These are phyloP conservation scores for Penicillium paneum DNA, from an alignment of 2,329 filamentous ascomycete species.

Conservation along the genomic window DNA sequence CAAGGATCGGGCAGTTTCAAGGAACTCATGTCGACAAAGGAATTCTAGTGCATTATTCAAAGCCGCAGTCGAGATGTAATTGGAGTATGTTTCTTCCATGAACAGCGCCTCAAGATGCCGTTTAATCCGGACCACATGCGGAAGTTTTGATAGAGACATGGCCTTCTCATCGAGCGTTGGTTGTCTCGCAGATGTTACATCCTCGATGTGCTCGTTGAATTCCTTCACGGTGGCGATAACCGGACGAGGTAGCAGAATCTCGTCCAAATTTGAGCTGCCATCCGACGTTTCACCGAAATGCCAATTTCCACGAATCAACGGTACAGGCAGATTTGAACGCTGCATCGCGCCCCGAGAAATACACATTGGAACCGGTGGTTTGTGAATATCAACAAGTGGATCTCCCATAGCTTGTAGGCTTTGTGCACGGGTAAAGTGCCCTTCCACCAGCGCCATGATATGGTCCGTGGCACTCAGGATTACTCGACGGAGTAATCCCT, in stretches of 20 bases:
- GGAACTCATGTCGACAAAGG: constrained; percentile 34
- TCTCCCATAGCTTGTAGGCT: constrained; percentile 26
- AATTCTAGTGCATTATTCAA: constrained; percentile 41
- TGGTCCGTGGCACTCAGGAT: constrained; percentile 35
- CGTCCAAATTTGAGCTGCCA: constrained; percentile 6
- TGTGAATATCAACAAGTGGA: constrained; percentile 30
- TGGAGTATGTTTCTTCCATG: constrained; percentile 25
- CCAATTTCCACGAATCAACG: constrained; percentile 35
- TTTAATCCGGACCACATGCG: constrained; percentile 18
- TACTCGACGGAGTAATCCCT: constrained; percentile 33
- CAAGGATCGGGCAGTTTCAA: constrained; percentile 32
- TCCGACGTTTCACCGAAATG: constrained; percentile 8
- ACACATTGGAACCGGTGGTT: constrained; percentile 30
- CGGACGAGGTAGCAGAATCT: constrained; percentile 18
- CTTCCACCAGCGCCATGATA: constrained; percentile 32
- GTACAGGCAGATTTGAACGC: constrained; percentile 22
- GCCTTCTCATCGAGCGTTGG: constrained; percentile 9
- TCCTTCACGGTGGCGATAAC: constrained; percentile 30
- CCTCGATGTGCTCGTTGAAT: constrained; percentile 41
- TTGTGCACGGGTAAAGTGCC: constrained; percentile 25
- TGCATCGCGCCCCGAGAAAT: constrained; percentile 26
- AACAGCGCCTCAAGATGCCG: constrained; percentile 34
- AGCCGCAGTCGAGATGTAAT: constrained; percentile 40
- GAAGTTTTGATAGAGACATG: neutral
- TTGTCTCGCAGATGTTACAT: constrained; percentile 30